Conservation (phyloP, 2,329 filamentous ascomycete species). For the Stachybotrys chartarum region DNA sequence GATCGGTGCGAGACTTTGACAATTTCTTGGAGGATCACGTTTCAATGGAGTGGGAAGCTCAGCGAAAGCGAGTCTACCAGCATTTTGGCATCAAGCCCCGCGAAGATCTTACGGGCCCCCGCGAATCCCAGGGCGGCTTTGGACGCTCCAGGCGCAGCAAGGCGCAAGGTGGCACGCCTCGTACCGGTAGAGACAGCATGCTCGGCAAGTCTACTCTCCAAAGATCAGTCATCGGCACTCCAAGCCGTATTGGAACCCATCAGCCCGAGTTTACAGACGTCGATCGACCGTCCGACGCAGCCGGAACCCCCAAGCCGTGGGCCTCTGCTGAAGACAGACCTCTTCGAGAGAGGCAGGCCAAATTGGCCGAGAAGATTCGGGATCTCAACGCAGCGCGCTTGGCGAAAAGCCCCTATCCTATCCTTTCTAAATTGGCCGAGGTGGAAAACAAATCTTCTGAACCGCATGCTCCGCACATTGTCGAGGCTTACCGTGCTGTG, state of each 20-base stretch:
- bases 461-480: slow-evolving; percentile 64
- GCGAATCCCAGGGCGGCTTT: slow-evolving; percentile 49
- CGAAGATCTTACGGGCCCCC: slow-evolving; percentile 34
- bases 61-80: slow-evolving; percentile 87
- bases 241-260: slow-evolving; percentile 60
- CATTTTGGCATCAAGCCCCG: slow-evolving; percentile 81
- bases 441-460: slow-evolving; percentile 66
- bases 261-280: slow-evolving; percentile 62
- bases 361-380: slow-evolving; percentile 73
- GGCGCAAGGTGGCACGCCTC: slow-evolving; percentile 42
- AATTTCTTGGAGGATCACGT: slow-evolving; percentile 90
- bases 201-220: slow-evolving; percentile 60
- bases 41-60: slow-evolving; percentile 90
- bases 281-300: slow-evolving; percentile 46
- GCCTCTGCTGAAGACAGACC: slow-evolving; percentile 61
- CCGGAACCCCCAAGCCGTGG: slow-evolving; percentile 35
- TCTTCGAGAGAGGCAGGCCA: slow-evolving; percentile 75
- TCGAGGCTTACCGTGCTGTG: slow-evolving; percentile 77
- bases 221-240: slow-evolving; percentile 80
- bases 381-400: slow-evolving; percentile 68
- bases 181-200: slow-evolving; percentile 40
- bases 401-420: slow-evolving; percentile 59
- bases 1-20: slow-evolving; percentile 88
- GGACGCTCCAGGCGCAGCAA: slow-evolving; percentile 51
- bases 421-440: slow-evolving; percentile 68